Conservation (phyloP, 176 grass and related monocot genomes). For the Melocanna baccifera region DNA sequence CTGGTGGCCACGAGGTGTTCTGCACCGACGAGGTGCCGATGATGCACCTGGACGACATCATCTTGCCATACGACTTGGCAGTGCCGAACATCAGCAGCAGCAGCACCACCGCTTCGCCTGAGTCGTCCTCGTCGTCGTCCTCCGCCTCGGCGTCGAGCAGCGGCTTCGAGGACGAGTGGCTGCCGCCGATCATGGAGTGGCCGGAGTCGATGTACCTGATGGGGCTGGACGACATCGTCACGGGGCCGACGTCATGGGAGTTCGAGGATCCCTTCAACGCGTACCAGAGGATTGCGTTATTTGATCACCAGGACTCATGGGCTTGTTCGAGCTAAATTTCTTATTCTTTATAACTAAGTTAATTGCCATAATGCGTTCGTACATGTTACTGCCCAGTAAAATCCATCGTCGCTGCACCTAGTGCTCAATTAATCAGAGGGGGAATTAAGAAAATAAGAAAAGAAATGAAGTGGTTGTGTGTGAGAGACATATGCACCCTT, state of each 20-base stretch:
- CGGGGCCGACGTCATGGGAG: conserved; percentile 29
- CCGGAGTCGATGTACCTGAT: conserved; percentile 64
- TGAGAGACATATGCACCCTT: not conserved
- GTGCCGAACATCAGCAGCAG: not conserved
- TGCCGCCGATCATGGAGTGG: conserved; percentile 65
- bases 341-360: not conserved
- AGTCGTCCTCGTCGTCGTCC: conserved; percentile 26
- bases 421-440: not conserved
- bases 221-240: conserved; percentile 56
- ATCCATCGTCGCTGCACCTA: conserved; percentile 6
- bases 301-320: conserved; percentile 65
- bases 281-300: conserved; percentile 56
- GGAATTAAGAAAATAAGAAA: not conserved
- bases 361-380: not conserved
- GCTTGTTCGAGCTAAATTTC: conserved; percentile 17
- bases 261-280: conserved; percentile 51
- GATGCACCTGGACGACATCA: conserved; percentile 50
- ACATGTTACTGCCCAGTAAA: not conserved
- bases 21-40: conserved; percentile 58
- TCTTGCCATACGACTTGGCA: conserved; percentile 15
- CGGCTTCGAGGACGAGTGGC: conserved; percentile 47
- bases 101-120: not conserved
- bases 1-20: conserved; percentile 30
- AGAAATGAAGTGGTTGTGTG: conserved; percentile 24
- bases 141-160: conserved; percentile 29